Evolutionary conservation across 768 basidiomycete genomes (phyloP), one percentile per base, ranked within the genome.

Genomic region (Rickenella mellea): DNA sequence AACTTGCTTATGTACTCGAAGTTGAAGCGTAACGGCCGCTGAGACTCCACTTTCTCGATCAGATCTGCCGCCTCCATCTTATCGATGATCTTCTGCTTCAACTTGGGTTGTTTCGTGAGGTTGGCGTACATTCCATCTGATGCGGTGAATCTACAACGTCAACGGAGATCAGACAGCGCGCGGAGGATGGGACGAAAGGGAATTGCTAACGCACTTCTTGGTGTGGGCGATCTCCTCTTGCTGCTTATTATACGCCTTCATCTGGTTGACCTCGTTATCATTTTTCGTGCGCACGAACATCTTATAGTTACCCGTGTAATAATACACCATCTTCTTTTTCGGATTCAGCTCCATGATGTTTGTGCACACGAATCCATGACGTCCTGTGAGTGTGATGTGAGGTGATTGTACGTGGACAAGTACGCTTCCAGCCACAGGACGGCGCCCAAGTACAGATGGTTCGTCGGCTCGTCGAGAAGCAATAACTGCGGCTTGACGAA

Each of bases 191-290:
- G n/a, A n/a, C n/a, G n/a, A n/a, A n/a, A n/a, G n/a, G n/a, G n/a
- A n/a, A n/a, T n/a, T n/a, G n/a, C n/a, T n/a, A n/a, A n/a, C n/a
- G n/a, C n/a, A 70, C 68, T 71, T 64, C 61, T 72, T 98, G 66
- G 98, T 97, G 64, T 99, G 94, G 19, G 78, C 77, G 52, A 97
- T 98, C 66, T 98, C 94, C 36, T 99, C 94, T 62, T 99, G 94
- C 60, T 99, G 94, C 66, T 99, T 99, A 54, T 80, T 57, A 64
- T 97, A 99, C 40, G 94, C 96, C 73, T 99, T 99, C 92, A 97
- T 96, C 69, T 96, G 92, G 64, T 98, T 99, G 58, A 92, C 83
- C 70, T 99, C 94, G 70, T 99, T 99, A 74, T 99, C 94, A n/a
- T n/a, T n/a, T n/a, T 85, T 93, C 44, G 94, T 98, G 59, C 91